Base-by-base conservation (phyloP, 768 basidiomycete genomes). In the Phaeotremella fagi region DNA sequence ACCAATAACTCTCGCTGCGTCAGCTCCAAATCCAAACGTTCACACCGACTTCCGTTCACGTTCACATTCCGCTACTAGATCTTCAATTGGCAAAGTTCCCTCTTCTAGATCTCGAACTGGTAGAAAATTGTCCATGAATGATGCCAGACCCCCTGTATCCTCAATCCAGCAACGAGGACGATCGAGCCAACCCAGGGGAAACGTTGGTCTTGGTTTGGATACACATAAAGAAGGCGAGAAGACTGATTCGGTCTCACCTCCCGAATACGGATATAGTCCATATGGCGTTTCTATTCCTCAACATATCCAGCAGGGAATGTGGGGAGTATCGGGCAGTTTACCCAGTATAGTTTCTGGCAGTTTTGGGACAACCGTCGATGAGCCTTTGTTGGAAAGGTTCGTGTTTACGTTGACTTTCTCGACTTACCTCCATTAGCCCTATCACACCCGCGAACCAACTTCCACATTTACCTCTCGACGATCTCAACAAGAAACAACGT, bases 81-180 rank as follows among this genome's bases (percentile, higher is more conserved):
- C 50, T 12, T 54, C 52, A 9, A 27, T 56, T 3, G 62, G 62
- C n/a, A 64, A 63, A 33, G 62, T 59, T 2, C 62, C 62, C 1
- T 41, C 50, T 3, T 52, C 57, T 4, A 29, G 54, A 9, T 48
- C 46, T n/a, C 54, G 48, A 45, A 35, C 41, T n/a, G 44, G 41
- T 6, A 28, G 64, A n/a, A 66, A 66, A 36, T 36, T 52, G n/a
- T 68, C 66, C 3, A 68, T 64, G 66, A 64, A 51, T 35, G 59
- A 61, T 27, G 52, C 42, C 20, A 38, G 63, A 49, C 66, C 62
- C 14, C 55, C 51, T 29, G 25, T 41, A 9, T 54, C 45, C n/a
- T 42, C 54, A 11, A 49, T 49, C 11, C 59, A 55, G 33, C 47
- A 41, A 4, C 37, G 59, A 15, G 59, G 59, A 11, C 28, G 59